Percentiles rank a stretch among this genome's conserved stretches.
Conservation (phyloP, 768 basidiomycete genomes). For the Mrakia blollopis region DNA sequence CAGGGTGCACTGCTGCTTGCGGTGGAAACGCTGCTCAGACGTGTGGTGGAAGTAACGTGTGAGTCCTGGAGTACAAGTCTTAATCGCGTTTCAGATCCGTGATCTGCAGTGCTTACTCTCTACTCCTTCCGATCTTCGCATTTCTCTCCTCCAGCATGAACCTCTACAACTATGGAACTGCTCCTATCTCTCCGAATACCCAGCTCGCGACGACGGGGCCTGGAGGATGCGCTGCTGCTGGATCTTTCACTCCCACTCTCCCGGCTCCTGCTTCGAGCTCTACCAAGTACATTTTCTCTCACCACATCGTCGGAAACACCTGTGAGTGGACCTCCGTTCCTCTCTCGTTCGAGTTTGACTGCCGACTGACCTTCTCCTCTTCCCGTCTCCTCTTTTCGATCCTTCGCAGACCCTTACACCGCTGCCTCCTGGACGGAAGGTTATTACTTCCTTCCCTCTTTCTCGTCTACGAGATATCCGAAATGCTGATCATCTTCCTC, state of each 20-base stretch:
- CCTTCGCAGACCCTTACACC: slow-evolving; percentile 9
- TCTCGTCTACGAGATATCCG: neutral
- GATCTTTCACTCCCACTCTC: slow-evolving; percentile 15
- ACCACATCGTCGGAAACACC: slow-evolving; percentile 10
- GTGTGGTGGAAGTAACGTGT: slow-evolving; percentile 25
- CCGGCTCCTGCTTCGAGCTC: slow-evolving; percentile 9
- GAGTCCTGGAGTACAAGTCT: neutral
- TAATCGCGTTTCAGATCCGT: too few relatives aligned
- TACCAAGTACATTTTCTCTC: slow-evolving; percentile 18
- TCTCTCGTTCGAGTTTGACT: too few relatives aligned
- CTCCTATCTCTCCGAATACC: neutral
- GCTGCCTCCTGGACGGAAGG: slow-evolving; percentile 20
- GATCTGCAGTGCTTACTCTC: neutral
- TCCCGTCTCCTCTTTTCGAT: neutral
- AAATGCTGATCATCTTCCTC: neutral
- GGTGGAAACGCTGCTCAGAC: slow-evolving; percentile 31
- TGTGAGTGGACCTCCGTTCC: neutral
- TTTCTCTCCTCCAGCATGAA: slow-evolving; percentile 10
- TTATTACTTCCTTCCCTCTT: neutral
- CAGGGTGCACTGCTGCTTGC: slow-evolving; percentile 27
- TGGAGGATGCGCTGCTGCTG: slow-evolving; percentile 3
- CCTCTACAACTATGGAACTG: slow-evolving; percentile 11
- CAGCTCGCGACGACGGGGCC: neutral
- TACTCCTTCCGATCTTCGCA: neutral
- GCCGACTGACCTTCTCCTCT: neutral